Evolutionary conservation across 805 yeast genomes (phyloP), one percentile per base, ranked within the genome.

Genomic region (Barnettozyma vustinii): DNA sequence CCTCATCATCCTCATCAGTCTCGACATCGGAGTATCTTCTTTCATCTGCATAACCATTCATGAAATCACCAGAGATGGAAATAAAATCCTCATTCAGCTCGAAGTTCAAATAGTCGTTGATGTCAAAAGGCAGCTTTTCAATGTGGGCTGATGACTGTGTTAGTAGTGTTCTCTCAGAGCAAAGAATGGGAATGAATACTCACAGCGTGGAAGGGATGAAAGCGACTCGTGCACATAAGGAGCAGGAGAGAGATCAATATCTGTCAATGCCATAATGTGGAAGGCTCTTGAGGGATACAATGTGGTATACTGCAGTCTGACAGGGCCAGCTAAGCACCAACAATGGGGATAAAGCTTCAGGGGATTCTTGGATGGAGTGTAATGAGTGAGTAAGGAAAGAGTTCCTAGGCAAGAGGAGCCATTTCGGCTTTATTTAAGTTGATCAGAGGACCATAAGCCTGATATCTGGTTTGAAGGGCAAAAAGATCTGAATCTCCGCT

Each of bases 61-160:
- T 13, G 43, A 57, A 58, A 7, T 42, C 58, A 5, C 57, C 56
- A 21, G 51, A 36, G 2, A 54, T 15, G 10, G 43, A 39, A 19
- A 55, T 55, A 42, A 58, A 55, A 23, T 56, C 63, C 30, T 55
- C 61, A 26, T 54, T 56, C 43, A 56, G 50, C 47, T 60, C 64
- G 19, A 59, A 49, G 26, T 41, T 53, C 20, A 55, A 44, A 30
- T 59, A 60, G 45, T 60, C 61, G 35, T 53, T 53, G 43, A 57
- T 50, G 36, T 59, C 61, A 42, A 56, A 59, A 10, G 61, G 60
- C 6, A 59, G 52, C 47, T 57, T 55, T 27, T 55, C 43, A 19
- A 16, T 13, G 10, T 9, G 35, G 15, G 35, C 37, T 33, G 18
- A 10, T 13, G 23, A 33, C 35, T 7, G 21, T 5, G 25, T 21